Percentiles rank a stretch among this genome's conserved stretches.
These are phyloP conservation scores for Diplodia mutila DNA, from an alignment of 2,329 filamentous ascomycete species.

Conservation along the genomic window DNA sequence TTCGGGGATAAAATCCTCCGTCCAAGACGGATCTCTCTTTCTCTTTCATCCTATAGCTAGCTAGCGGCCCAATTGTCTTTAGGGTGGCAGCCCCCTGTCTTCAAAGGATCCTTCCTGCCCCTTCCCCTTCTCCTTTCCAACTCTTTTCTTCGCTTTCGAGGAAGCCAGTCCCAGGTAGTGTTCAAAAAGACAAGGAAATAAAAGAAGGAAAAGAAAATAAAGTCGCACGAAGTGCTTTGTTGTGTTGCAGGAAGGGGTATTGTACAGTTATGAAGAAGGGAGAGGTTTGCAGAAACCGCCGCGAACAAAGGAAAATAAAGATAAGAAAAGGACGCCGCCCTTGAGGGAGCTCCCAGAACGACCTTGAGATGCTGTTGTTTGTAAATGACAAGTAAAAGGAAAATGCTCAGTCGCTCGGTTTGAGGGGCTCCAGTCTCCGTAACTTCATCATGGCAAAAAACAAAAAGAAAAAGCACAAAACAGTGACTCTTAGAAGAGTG, in stretches of 20 bases:
- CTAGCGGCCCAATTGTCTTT: neutral
- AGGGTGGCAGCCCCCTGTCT: neutral
- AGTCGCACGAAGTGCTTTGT: neutral
- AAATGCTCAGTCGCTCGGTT: slow-evolving; percentile 4
- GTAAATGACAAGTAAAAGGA: neutral
- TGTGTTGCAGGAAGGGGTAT: neutral
- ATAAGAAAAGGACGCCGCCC: neutral
- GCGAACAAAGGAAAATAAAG: neutral
- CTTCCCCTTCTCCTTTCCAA: neutral
- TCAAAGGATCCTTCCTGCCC: neutral
- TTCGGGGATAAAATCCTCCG: neutral
- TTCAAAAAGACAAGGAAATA: neutral
- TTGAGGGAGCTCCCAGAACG: neutral
- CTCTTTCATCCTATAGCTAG: neutral
- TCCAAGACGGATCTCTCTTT: slow-evolving; percentile 1
- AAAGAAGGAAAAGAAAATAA: neutral
- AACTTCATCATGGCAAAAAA: slow-evolving; percentile 12
- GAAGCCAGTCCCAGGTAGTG: slow-evolving; percentile 4
- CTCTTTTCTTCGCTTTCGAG: neutral
- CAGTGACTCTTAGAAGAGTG: neutral
- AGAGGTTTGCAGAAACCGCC: neutral
- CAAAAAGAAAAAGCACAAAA: slow-evolving; percentile 18
- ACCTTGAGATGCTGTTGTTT: slow-evolving; percentile 1
- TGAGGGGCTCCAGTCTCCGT: neutral
- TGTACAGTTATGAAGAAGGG: neutral